A percentile compares a stretch with the other conserved stretches of the same genome.
Conservation (phyloP, 345 rosid genomes). For the Eucalyptus cladocalyx region DNA sequence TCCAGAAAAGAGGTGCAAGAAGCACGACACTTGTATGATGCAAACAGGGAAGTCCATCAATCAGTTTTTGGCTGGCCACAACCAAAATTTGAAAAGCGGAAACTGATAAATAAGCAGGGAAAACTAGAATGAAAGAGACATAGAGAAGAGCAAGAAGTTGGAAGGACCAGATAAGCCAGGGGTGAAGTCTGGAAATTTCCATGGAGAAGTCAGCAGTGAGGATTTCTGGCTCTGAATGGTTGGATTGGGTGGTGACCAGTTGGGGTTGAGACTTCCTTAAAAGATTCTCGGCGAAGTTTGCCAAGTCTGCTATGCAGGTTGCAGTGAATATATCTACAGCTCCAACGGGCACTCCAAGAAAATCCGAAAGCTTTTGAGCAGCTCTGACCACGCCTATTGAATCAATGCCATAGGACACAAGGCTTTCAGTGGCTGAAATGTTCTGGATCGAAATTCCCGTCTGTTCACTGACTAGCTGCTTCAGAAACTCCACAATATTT, state of each 20-base stretch:
- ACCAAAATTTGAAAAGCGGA: slow-evolving; percentile 19
- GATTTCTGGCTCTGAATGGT: slow-evolving; percentile 10
- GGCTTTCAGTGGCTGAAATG: slow-evolving; percentile 35
- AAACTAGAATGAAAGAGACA: slow-evolving; percentile 19
- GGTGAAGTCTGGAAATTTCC: slow-evolving; percentile 24
- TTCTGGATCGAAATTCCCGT: slow-evolving; percentile 24
- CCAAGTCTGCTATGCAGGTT: slow-evolving; percentile 49
- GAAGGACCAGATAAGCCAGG: slow-evolving; percentile 17
- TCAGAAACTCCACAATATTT: slow-evolving; percentile 37
- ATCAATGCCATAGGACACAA: slow-evolving; percentile 55
- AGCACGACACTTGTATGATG: slow-evolving; percentile 10
- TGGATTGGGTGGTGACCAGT: slow-evolving; percentile 1
- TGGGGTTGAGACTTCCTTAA: slow-evolving; percentile 34
- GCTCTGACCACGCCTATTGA: slow-evolving; percentile 68
- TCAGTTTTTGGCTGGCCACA: background rate
- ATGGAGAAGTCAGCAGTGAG: slow-evolving; percentile 7
- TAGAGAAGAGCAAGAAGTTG: slow-evolving; percentile 40
- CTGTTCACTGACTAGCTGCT: slow-evolving; percentile 33
- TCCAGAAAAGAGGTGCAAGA: slow-evolving; percentile 58
- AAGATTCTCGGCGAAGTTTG: slow-evolving; percentile 46
- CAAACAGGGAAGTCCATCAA: slow-evolving; percentile 4
- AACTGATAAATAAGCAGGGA: slow-evolving; percentile 46
- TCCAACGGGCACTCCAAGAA: slow-evolving; percentile 51
- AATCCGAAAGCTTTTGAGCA: slow-evolving; percentile 58
- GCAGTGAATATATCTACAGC: slow-evolving; percentile 68